phyloP scores from a whole-genome alignment of 176 grass and related monocot genomes.

The Aegilops umbellulata region DNA sequence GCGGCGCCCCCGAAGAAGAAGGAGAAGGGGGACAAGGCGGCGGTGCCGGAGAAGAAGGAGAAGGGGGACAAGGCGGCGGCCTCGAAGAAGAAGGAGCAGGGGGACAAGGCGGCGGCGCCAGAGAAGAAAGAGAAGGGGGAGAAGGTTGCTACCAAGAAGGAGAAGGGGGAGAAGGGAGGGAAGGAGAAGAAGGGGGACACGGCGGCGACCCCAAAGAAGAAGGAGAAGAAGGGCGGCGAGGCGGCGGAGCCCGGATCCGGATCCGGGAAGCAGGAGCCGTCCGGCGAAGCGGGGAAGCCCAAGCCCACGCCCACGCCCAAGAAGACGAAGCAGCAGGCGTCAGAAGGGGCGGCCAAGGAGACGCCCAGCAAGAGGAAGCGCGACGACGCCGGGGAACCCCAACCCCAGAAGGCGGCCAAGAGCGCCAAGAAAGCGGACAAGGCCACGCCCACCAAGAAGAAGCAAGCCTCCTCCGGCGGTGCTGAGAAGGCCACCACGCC shows the following conservation, averaged over 20 bases:
- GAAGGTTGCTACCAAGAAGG: slow-evolving; percentile 12
- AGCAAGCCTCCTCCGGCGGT: neutral
- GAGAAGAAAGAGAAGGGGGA: neutral
- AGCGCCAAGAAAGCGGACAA: neutral
- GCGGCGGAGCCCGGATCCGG: neutral
- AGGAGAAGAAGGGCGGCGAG: slow-evolving; percentile 15
- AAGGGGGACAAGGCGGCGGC: neutral
- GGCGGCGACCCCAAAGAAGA: slow-evolving; percentile 9
- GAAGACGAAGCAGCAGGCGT: neutral
- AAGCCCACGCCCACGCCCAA: neutral
- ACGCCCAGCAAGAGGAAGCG: slow-evolving; percentile 8
- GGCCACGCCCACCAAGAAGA: slow-evolving; percentile 5
- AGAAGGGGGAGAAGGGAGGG: slow-evolving; percentile 8
- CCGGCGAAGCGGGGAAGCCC: neutral
- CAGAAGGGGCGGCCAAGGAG: neutral
- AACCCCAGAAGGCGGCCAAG: neutral
- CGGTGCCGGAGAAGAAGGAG: slow-evolving; percentile 6
- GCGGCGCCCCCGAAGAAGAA: slow-evolving; percentile 23
- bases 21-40: slow-evolving; percentile 2
- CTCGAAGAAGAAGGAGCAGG: slow-evolving; percentile 31
- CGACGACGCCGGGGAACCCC: neutral
- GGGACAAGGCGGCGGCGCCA: neutral
- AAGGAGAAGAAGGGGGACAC: neutral
- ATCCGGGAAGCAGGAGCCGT: neutral
- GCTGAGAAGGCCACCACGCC: neutral